Conservation (phyloP, 306 rosid species). For the Pueraria montana region DNA sequence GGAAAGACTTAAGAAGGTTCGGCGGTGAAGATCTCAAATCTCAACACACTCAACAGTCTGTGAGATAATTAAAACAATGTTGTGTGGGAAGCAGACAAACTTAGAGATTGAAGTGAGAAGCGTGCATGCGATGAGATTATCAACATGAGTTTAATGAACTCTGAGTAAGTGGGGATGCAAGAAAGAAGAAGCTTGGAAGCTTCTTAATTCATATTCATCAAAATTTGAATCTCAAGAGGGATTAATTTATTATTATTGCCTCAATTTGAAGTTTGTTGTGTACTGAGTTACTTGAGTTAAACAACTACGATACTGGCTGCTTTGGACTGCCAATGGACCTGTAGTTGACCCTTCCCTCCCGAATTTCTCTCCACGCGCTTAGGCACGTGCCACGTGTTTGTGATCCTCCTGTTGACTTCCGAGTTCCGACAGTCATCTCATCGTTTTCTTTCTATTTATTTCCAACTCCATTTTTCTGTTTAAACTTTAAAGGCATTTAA, state of each 20-base stretch:
- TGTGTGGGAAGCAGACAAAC: conserved; percentile 28
- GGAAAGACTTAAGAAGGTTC: conserved; percentile 54
- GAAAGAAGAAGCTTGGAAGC: conserved; percentile 56
- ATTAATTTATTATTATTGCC: conserved; percentile 38
- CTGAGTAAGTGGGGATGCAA: background rate
- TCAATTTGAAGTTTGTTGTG: conserved; percentile 46
- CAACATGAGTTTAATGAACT: background rate
- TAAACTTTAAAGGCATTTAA: background rate
- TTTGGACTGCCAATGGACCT: conserved; percentile 49
- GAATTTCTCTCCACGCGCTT: conserved; percentile 37
- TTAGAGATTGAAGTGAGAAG: conserved; percentile 21
- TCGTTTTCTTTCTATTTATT: background rate
- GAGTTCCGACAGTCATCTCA: background rate
- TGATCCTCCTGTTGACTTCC: conserved; percentile 37
- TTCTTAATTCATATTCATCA: conserved; percentile 41
- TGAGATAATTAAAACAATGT: conserved; percentile 1
- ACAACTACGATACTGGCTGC: background rate
- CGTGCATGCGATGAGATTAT: conserved; percentile 1
- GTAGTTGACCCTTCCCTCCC: conserved; percentile 51
- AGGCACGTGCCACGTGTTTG: conserved; percentile 59
- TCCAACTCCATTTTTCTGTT: background rate
- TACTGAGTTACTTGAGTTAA: background rate
- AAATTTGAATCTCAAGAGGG: conserved; percentile 19
- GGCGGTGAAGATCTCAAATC: conserved; percentile 49
- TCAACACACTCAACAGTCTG: background rate